Conservation (phyloP, 306 rosid species). For the Lagenaria siceraria region DNA sequence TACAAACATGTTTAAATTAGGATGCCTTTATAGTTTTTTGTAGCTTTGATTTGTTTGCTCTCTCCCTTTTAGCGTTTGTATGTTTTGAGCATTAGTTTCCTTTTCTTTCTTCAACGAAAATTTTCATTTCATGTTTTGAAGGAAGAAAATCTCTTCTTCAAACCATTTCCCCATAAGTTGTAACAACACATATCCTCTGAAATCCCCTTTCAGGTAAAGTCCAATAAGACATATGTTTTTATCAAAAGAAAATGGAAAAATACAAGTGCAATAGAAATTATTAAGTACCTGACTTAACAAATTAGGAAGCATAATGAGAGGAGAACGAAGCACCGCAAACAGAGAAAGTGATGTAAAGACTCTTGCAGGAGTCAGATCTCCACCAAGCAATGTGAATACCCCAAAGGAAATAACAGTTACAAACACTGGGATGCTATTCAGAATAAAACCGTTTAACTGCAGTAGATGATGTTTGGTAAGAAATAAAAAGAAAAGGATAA, state of each 20-base stretch:
- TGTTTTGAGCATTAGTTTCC: not conserved
- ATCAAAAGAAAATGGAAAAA: not conserved
- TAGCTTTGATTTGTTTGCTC: not conserved
- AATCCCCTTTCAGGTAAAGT: not conserved
- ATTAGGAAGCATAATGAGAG: slow-evolving; percentile 67
- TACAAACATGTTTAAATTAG: not conserved
- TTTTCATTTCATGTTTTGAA: not conserved
- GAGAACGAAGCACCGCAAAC: slow-evolving; percentile 59
- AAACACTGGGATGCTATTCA: slow-evolving; percentile 71
- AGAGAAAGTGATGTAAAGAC: slow-evolving; percentile 85
- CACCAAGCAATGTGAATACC: slow-evolving; percentile 70
- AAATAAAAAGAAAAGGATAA: not conserved
- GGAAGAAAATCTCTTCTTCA: not conserved
- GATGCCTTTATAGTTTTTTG: not conserved
- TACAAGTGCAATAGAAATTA: slow-evolving; percentile 6
- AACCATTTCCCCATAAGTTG: not conserved
- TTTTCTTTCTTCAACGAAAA: not conserved
- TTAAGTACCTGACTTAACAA: slow-evolving; percentile 61
- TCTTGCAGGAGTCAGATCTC: slow-evolving; percentile 74
- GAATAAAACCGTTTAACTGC: slow-evolving; percentile 62
- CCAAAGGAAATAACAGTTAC: slow-evolving; percentile 71
- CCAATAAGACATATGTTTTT: not conserved
- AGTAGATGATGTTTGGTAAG: slow-evolving; percentile 17
- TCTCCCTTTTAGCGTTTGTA: not conserved
- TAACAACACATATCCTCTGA: not conserved